phyloP scores from a whole-genome alignment of 148 eudicot genomes.

The Hydrangea macrophylla region DNA sequence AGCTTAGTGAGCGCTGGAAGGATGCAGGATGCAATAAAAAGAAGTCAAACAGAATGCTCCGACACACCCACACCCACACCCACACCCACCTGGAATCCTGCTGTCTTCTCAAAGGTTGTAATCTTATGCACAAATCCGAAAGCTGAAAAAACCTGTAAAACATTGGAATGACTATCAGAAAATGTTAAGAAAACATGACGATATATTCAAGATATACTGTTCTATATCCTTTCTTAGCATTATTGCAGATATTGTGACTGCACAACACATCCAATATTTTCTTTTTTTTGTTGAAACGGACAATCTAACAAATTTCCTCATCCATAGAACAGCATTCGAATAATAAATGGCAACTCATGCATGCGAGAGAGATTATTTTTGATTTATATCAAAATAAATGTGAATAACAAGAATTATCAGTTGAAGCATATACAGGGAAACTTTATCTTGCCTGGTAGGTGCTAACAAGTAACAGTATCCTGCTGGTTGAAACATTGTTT shows the following conservation, averaged over 20 bases:
- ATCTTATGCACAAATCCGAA: conserved; percentile 97
- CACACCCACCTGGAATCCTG: conserved; percentile 83
- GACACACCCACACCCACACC: background rate
- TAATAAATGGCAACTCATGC: background rate
- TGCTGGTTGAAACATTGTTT: background rate
- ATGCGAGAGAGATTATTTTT: no score
- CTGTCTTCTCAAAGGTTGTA: conserved; percentile 97
- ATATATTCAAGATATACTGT: background rate
- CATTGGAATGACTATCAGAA: background rate
- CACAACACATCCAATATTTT: background rate
- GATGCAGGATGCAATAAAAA: background rate
- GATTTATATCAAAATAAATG: no score
- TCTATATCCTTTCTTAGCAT: conserved; percentile 6
- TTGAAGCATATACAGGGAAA: background rate
- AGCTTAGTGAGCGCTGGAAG: background rate
- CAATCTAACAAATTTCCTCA: background rate
- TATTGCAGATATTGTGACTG: background rate
- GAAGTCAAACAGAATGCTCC: background rate
- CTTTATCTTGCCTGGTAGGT: background rate
- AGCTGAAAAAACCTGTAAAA: conserved; percentile 82
- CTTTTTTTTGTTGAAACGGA: background rate
- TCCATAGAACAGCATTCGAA: background rate
- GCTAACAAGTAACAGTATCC: background rate
- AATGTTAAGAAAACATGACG: no score
- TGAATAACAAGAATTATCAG: background rate